Conservation (phyloP, 768 basidiomycete species). For the Leucocoprinus birnbaumii region DNA sequence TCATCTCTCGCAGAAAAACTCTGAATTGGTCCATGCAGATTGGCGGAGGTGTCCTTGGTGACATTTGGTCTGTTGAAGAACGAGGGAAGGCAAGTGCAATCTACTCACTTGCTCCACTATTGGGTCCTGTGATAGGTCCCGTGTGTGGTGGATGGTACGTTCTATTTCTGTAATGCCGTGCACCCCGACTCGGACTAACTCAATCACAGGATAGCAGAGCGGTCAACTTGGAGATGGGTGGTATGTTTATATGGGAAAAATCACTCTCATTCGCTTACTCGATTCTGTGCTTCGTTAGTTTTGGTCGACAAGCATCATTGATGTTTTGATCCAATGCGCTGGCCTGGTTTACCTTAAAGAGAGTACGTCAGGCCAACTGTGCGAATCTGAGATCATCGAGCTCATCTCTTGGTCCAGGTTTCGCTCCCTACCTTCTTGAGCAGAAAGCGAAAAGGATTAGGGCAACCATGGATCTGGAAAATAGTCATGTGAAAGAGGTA, state of each 20-base stretch:
- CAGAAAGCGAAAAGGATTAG: slow-evolving; percentile 48
- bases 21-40: slow-evolving; percentile 28
- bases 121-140: slow-evolving; percentile 66
- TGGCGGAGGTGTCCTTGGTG: slow-evolving; percentile 65
- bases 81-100: slow-evolving; percentile 63
- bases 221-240: slow-evolving; percentile 72
- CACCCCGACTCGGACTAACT: no score
- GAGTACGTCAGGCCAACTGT: slow-evolving; percentile 37
- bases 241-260: slow-evolving; percentile 28
- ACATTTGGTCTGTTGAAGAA: slow-evolving; percentile 60
- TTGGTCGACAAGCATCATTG: slow-evolving; percentile 63
- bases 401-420: slow-evolving; percentile 33
- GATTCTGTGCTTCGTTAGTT: slow-evolving; percentile 44
- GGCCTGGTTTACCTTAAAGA: slow-evolving; percentile 61
- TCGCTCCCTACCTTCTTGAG: slow-evolving; percentile 41
- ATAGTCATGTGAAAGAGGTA: slow-evolving; percentile 32
- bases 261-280: not conserved
- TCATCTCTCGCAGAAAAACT: slow-evolving; percentile 32
- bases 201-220: slow-evolving; percentile 46
- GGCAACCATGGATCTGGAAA: slow-evolving; percentile 45
- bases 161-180: not conserved
- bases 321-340: slow-evolving; percentile 47
- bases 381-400: not conserved
- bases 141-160: slow-evolving; percentile 55
- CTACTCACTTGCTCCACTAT: slow-evolving; percentile 61